These are phyloP conservation scores for Heimioporus sp. DNA, from an alignment of 768 basidiomycete species.

Conservation along the genomic window DNA sequence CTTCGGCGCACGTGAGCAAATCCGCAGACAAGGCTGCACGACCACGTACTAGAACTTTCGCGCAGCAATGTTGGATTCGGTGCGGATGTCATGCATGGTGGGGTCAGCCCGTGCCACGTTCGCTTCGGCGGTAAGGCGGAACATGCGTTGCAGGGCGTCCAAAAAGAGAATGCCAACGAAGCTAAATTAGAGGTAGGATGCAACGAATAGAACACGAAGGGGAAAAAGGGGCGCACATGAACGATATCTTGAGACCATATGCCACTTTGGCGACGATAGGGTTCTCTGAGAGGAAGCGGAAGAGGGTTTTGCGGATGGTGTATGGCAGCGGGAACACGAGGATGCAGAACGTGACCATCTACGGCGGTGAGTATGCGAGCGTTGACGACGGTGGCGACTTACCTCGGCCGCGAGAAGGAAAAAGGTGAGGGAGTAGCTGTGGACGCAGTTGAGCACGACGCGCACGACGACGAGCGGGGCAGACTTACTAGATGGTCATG, in stretches of 20 bases:
- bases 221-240: slow-evolving; percentile 62
- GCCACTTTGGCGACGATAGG: slow-evolving; percentile 78
- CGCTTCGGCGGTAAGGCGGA: slow-evolving; percentile 69
- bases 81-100: slow-evolving; percentile 57
- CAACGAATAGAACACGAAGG: background rate
- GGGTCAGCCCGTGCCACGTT: slow-evolving; percentile 61
- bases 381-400: background rate
- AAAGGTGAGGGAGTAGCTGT: slow-evolving; percentile 78
- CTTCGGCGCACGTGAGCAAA: slow-evolving; percentile 34
- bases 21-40: no score
- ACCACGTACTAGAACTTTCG: slow-evolving; percentile 85
- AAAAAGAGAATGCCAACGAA: slow-evolving; percentile 86
- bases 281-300: slow-evolving; percentile 69
- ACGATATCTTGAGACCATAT: slow-evolving; percentile 90
- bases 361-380: background rate
- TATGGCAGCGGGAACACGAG: slow-evolving; percentile 88
- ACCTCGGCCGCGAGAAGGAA: slow-evolving; percentile 77
- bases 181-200: slow-evolving; percentile 32
- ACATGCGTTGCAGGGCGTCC: slow-evolving; percentile 93
- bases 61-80: slow-evolving; percentile 87
- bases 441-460: no score
- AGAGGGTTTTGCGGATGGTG: slow-evolving; percentile 62
- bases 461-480: no score
- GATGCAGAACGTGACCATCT: slow-evolving; percentile 83
- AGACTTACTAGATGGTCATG: slow-evolving; percentile 49